Base-by-base conservation (phyloP, 2,329 filamentous ascomycete species). In the Pseudocercospora eumusae region DNA sequence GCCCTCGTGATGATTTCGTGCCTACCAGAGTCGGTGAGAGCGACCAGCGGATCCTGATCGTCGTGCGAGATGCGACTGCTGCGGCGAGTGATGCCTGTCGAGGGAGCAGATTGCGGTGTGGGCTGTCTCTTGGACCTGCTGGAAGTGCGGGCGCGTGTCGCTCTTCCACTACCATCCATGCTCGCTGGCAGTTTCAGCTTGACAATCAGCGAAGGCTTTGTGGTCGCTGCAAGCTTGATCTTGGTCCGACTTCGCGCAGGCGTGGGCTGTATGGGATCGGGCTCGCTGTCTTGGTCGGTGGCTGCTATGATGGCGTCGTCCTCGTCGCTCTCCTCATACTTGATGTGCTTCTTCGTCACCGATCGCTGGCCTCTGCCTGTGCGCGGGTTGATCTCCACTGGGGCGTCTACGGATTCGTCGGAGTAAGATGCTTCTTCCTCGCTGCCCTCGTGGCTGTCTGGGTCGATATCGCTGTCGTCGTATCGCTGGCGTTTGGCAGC, bases 51-150 rank as follows among this genome's bases (percentile, higher is more conserved):
- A 36, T 83, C 81, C 25, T 83, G 80, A 3, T 82, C 77, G 65
- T 85, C 83, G 64, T 85, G 83, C 23, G 82, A 85, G 18, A 85
- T 79, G 50, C 86, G 84, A 70, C 83, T 86, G 65, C 81, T 86
- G 64, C 84, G 80, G 65, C 86, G 78, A 2, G 52, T 54, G 52
- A 54, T 36, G 52, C 62, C 69, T 28, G 65, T 62, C 7, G 66
- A 64, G 44, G 44, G 44, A 25, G 52, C 52, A 25, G 52, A 54
- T 13, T 67, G 68, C 4, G 73, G 70, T 31, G 70, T 71, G 1
- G 77, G 76, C 56, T 69, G 74, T 52, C 66, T 69, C 5, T 61
- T 60, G 53, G 76, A 76, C 60, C 77, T 77, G 31, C 76, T 70
- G 45, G 68, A 75, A n/a, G 76, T 75, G 47, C 78, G 76, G 23